Conservation (phyloP, 108 stramenopile genomes). For the Pseudonitzschia multistriata region DNA sequence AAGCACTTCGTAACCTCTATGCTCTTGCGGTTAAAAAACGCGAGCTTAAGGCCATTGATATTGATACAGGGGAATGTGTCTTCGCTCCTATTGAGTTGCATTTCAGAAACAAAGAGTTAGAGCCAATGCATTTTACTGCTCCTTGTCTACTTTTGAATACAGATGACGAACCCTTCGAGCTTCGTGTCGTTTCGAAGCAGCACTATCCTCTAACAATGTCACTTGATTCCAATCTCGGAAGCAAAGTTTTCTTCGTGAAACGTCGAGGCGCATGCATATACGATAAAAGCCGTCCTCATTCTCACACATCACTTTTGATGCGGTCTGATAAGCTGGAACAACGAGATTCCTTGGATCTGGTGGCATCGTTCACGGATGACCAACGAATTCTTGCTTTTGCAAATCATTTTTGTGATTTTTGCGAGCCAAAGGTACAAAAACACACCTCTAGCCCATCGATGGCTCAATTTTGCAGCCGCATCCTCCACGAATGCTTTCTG, state of each 20-base stretch:
- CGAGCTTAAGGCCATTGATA: constrained; percentile 84
- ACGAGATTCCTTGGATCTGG: constrained; percentile 47
- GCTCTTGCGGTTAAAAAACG: constrained; percentile 91
- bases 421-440: constrained; percentile 18
- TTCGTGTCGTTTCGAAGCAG: constrained; percentile 59
- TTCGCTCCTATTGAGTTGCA: constrained; percentile 67
- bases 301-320: constrained; percentile 40
- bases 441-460: constrained; percentile 15
- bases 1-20: constrained; percentile 95
- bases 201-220: constrained; percentile 31
- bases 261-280: constrained; percentile 71
- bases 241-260: constrained; percentile 72
- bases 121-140: constrained; percentile 30
- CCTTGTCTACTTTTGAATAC: constrained; percentile 47
- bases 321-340: constrained; percentile 37
- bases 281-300: constrained; percentile 65
- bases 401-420: constrained; percentile 60
- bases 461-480: constrained; percentile 49
- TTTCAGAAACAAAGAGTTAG: constrained; percentile 17
- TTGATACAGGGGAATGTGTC: constrained; percentile 79
- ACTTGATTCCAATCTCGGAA: constrained; percentile 22
- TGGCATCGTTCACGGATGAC: constrained; percentile 79
- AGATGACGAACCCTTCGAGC: constrained; percentile 20
- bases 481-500: constrained; percentile 59
- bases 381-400: constrained; percentile 54